A percentile compares a stretch with the other conserved stretches of the same genome.
Conservation (phyloP, 768 basidiomycete species). For the Tricholoma sp. region DNA sequence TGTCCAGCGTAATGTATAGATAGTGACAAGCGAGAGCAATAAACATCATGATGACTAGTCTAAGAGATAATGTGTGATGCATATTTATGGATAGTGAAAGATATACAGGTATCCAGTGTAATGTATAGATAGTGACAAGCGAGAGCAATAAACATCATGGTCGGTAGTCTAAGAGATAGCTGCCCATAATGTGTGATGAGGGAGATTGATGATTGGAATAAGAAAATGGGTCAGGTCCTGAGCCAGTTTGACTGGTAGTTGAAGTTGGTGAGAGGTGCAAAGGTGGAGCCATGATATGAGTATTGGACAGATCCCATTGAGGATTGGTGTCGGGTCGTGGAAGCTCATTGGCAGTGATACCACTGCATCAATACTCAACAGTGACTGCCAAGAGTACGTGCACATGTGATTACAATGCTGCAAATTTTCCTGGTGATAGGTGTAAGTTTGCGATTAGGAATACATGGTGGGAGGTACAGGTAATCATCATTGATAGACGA, state of each 20-base stretch:
- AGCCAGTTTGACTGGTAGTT: conserved; percentile 36
- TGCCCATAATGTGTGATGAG: too few species aligned
- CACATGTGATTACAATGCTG: conserved; percentile 46
- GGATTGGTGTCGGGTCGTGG: conserved; percentile 30
- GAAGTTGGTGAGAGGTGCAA: conserved; percentile 36
- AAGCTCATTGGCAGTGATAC: conserved; percentile 38
- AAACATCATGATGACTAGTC: conserved; percentile 18
- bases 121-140: conserved; percentile 22
- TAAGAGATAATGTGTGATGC: conserved; percentile 13
- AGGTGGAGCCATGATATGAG: conserved; percentile 35
- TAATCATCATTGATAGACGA: conserved; percentile 34
- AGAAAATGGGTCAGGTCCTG: too few species aligned
- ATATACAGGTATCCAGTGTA: conserved; percentile 16
- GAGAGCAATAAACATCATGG: conserved; percentile 16
- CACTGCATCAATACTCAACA: conserved; percentile 46
- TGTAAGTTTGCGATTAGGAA: conserved; percentile 53
- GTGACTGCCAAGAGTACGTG: conserved; percentile 57
- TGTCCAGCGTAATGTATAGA: conserved; percentile 27
- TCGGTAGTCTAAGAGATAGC: conserved; percentile 21
- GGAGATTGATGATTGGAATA: too few species aligned
- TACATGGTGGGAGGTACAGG: conserved; percentile 28
- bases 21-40: conserved; percentile 14
- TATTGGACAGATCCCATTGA: conserved; percentile 41
- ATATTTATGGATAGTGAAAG: too few species aligned
- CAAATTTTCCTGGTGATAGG: conserved; percentile 46